Evolutionary conservation across 2,329 filamentous ascomycete species (phyloP), one percentile per base, ranked within the genome.

Genomic region (Tetracladium maxilliforme): DNA sequence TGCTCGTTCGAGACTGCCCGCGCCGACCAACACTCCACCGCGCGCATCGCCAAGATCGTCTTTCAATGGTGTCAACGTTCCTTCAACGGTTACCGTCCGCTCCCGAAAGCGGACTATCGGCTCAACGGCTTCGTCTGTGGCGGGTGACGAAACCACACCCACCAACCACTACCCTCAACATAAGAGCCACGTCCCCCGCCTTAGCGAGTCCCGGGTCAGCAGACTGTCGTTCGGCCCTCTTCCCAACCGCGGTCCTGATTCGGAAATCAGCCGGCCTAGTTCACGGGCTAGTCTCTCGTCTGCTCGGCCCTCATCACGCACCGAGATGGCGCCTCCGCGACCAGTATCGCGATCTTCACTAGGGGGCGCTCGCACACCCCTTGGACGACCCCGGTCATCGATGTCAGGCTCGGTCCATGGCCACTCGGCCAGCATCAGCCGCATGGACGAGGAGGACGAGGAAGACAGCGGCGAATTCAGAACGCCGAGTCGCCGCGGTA

Each of bases 1-100:
- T 14, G 90, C 78, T 11, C 74, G 84, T 38, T 94, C 87, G 19
- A 93, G 90, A 51, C 67, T 98, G 12, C 90, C 90, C 3, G 82
- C 78, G 2, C 82, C 86, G 3, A 64, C 70, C 6, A 64, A 61
- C 27, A 90, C 79, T 1, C 84, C 86, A 5, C 83, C 86, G 11
- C 72, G 76, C 23, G 65, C 68, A 5, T 92, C 84, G n/a, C 83
- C 86, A 13, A 69, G 81, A 26, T 47, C 49, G 28, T 58, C 54
- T 5, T 39, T 51, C 9, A 40, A 51, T 14, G 55, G 54, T 14
- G 42, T 40, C 17, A 41, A 36, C n/a, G 49, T 72, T 24, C 67
- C 70, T 22, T 54, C 68, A 4, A 63, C 63, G 25, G 58, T 74
- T 38, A 73, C 70, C 16, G 60, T 75, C 43, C 72, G 82, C 26